Base-by-base conservation (phyloP, 345 rosid species). In the Dipteronia dyeriana region DNA sequence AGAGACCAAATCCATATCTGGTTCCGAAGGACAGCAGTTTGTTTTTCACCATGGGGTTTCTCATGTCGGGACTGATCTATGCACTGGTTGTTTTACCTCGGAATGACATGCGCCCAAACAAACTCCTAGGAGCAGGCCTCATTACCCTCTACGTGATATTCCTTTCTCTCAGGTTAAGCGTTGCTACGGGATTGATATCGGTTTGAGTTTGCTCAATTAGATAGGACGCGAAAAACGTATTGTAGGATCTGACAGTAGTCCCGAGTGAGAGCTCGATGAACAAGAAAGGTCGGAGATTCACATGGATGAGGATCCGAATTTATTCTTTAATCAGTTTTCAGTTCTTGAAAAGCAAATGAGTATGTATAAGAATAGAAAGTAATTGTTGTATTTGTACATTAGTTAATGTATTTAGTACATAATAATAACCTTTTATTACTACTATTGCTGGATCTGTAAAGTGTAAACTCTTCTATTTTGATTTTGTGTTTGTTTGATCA, bases 61-160 rank as follows among this genome's bases (percentile, higher is more conserved):
- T 94, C 5, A 81, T 90, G 45, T 29, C 79, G 1, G 95, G 90
- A 23, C 84, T 94, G 23, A 38, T 88, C 51, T 94, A 92, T 90
- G 87, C 98, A 2, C 83, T 92, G 49, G 62, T 90, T 10, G 82
- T 92, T 34, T 80, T 92, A 63, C 93, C 94, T 4, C 84, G 90
- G 49, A 90, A 89, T 39, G 85, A 90, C 72, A 94, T 94, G 98
- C 89, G 83, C 23, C 98, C 93, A 4, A 91, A 76, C 88, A 92
- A 82, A 80, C 75, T 80, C 38, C 74, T 88, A 73, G 91, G 89
- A 65, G 60, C 76, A 3, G 89, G 89, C 78, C 89, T 88, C 29
- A 75, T 88, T 54, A 20, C 71, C 34, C 41, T 86, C 16, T 88
- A 86, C 77, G 11, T 88, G 78, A 67, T 86, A 47, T 88, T 88